phyloP scores from a whole-genome alignment of 305 asterid genomes.

The Fraxinus baroniana region DNA sequence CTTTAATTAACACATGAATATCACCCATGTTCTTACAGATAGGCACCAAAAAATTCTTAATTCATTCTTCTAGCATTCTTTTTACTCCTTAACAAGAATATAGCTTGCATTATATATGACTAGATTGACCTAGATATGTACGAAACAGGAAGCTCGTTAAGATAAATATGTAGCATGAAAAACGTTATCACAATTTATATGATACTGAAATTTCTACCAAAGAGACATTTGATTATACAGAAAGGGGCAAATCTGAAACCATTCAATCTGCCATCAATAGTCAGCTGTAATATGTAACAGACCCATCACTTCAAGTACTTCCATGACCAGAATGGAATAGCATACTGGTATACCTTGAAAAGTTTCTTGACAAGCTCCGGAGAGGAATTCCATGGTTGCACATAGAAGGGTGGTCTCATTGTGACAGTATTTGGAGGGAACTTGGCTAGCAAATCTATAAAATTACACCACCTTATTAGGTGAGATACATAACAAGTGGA shows the following conservation, averaged over 20 bases:
- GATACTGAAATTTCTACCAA: background rate
- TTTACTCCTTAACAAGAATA: background rate
- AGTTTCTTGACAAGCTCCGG: conserved; percentile 78
- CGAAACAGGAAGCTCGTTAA: conserved; percentile 6
- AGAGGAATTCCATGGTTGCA: conserved; percentile 85
- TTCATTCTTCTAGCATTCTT: background rate
- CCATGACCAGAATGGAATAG: background rate
- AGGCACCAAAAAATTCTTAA: background rate
- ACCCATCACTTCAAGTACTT: background rate
- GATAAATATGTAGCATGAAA: conserved; percentile 2
- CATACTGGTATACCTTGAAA: conserved; percentile 59
- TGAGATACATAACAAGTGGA: conserved; percentile 10
- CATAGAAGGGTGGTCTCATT: conserved; percentile 68
- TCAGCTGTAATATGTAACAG: conserved; percentile 2
- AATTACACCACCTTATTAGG: conserved; percentile 20
- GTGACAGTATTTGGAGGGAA: conserved; percentile 83
- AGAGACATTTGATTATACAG: background rate
- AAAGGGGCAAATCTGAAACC: background rate
- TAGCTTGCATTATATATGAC: background rate
- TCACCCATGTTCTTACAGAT: background rate
- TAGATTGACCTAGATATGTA: background rate
- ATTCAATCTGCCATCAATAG: conserved; percentile 14
- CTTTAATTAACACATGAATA: background rate
- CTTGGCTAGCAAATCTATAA: conserved; percentile 78
- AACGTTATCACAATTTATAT: conserved; percentile 13